Base-by-base conservation (phyloP, 345 rosid genomes). In the Pugionium dolabratum region DNA sequence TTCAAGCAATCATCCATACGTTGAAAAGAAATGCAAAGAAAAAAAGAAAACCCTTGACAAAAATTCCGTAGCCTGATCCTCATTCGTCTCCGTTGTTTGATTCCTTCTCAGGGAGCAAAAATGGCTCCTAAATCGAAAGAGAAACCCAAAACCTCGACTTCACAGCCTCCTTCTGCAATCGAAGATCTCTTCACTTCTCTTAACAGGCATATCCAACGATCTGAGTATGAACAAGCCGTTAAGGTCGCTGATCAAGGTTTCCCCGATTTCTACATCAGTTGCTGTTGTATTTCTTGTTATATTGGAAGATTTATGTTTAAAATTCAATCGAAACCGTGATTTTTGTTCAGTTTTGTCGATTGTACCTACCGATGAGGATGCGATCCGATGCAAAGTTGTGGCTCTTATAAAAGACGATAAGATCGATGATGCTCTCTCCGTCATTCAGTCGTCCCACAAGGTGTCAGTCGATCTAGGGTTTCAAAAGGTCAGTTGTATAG, bases 101-200 rank as follows among this genome's bases (percentile, higher is more conserved):
- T 26, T 45, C 0, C 40, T 27, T 18, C 9, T 34, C 36, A 34
- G n/a, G 36, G 36, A 41, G 27, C 52, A 50, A 33, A 11, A 59
- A 36, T 91, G 97, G 85, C 96, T 68, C 91, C 97, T 1, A 91
- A 91, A 69, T 55, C 86, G 44, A 85, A 80, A 64, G 87, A 83
- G 4, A 87, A 83, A 78, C 70, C 80, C 46, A 88, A 79, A 56
- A 43, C 82, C 46, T 41, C 83, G 1, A 35, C n/a, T 27, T 64
- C 82, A 43, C 91, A 81, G 77, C 91, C 91, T 54, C 88, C 82
- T 60, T 83, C 88, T 1, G 42, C 86, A 36, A 79, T 91, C 66
- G 97, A 91, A 83, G 97, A 91, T 78, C 89, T 91, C 64, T 91
- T 91, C 87, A 58, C 85, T 46, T 64, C 80, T 29, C 90, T 91